Base-by-base conservation (phyloP, 2,329 filamentous ascomycete species). In the Emmonsiellopsis sp. region DNA sequence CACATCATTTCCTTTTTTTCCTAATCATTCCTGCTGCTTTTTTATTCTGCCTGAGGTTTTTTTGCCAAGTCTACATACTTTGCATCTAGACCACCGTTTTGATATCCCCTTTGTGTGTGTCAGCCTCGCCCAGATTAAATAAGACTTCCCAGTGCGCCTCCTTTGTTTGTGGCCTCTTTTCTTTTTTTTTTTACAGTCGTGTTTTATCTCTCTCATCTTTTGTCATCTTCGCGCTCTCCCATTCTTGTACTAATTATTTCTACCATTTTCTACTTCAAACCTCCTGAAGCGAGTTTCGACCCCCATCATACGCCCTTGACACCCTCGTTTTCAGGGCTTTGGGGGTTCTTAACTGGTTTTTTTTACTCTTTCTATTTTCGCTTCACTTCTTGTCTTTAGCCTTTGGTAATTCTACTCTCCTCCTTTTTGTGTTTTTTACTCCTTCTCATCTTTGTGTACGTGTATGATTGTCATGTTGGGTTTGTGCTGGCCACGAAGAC, bases 1-100 rank as follows among this genome's bases (percentile, higher is more conserved):
- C 60, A 61, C 61, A 62, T 58, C 58, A 63, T 62, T 38, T 35
- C 31, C 30, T 61, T 65, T 58, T 58, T 66, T 63, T 57, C 61
- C 65, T 57, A 41, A 47, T 47, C 40, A 57, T 55, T 57, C 53
- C 51, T 57, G 49, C 54, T 54, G 35, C 35, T 38, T 38, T 38
- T 38, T n/a, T 38, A 38, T n/a, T 38, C 35, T 38, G 35, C 35
- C 13, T 38, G 35, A 38, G 35, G 35, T 38, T 38, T 40, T 54
- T 48, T 50, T 58, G 54, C 26, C 44, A 41, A 31, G 53, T 60
- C 59, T 43, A 15, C 15, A 7, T 10, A 16, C 26, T 20, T 43
- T 15, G 41, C 11, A 20, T 43, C 7, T 49, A 32, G 46, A 26
- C 46, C 16, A 26, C 20, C 20, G 3, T 26, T 26, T 26, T 26